Evolutionary conservation across 768 basidiomycete species (phyloP).

Genomic region (Dacryopinax primogenitus): DNA sequence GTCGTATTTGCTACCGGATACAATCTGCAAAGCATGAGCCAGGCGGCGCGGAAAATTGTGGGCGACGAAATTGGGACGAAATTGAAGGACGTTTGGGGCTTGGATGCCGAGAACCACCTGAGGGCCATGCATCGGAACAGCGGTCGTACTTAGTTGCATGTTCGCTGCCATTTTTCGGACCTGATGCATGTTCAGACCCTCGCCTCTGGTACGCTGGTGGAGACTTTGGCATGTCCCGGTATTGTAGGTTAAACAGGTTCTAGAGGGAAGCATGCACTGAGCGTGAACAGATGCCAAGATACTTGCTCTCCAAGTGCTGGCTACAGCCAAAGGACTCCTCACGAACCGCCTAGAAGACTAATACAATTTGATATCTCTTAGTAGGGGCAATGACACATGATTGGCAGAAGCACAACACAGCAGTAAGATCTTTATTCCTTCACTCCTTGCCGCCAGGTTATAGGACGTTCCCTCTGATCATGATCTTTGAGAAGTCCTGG

Average conservation of each 20-base stretch:
- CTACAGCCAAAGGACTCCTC: neutral
- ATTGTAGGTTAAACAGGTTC: neutral
- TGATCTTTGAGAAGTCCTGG: constrained; percentile 62
- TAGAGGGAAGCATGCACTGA: neutral
- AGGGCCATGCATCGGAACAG: neutral
- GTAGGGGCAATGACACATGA: neutral
- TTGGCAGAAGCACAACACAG: neutral
- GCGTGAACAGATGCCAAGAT: neutral
- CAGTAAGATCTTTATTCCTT: too few relatives aligned
- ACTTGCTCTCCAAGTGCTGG: neutral
- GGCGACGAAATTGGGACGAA: constrained; percentile 35
- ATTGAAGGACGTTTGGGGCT: constrained; percentile 48
- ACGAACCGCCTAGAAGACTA: neutral
- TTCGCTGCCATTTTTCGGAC: neutral
- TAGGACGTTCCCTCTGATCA: constrained; percentile 47
- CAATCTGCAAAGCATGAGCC: constrained; percentile 33
- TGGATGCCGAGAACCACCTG: constrained; percentile 37
- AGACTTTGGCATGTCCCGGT: neutral
- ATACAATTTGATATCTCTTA: neutral
- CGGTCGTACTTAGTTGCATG: neutral
- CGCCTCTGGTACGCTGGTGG: neutral
- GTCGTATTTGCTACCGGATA: constrained; percentile 52
- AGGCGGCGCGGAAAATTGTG: constrained; percentile 34
- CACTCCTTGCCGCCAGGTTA: constrained; percentile 27
- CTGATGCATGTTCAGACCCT: neutral